Evolutionary conservation across 495 filamentous ascomycete genomes (phyloP), one percentile per base, ranked within the genome.

Genomic region (Trichoderma erinaceum): DNA sequence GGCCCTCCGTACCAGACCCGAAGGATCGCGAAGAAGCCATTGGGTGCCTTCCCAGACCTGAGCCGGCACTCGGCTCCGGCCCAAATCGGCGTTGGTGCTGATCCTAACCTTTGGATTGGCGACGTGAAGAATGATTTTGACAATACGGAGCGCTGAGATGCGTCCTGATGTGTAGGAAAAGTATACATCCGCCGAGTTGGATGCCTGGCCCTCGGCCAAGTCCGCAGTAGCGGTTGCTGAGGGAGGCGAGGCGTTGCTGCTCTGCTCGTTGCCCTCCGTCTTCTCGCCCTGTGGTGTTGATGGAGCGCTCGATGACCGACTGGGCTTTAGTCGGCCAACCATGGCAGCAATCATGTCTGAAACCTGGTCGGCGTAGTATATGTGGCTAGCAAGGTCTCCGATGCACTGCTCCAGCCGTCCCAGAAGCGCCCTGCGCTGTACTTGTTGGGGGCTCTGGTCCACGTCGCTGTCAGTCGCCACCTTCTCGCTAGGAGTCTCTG

Each of bases 341-440:
- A 97, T 88, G 0, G 90, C 85, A 2, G 87, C 83, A 63, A 96
- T 87, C 90, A 97, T 97, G 74, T 97, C 93, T 3, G 89, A 86
- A 63, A 97, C 90, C 73, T 97, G 93, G 69, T 97, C 93, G 1
- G 90, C 89, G 75, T 97, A 97, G 76, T 97, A 97, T 16, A 94
- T 87, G 74, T 97, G 93, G 0, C 91, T 96, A 1, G 91, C 92
- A n/a, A 97, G 81, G 74, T 90, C 84, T 10, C 90, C 91, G 68
- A 96, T 92, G 75, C 88, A 93, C 69, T 85, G 82, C 71, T 92
- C 88, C 7, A 97, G 79, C 21, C 86, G 84, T 23, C 78, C 74
- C 48, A 94, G 81, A 16, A 96, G 79, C 66, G 86, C 80, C 64
- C 82, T 78, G 23, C 81, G 75, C 56, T 80, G 75, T 2, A 44